Conservation (phyloP, 2,329 filamentous ascomycete genomes). For the Chrysoporthe puriensis region DNA sequence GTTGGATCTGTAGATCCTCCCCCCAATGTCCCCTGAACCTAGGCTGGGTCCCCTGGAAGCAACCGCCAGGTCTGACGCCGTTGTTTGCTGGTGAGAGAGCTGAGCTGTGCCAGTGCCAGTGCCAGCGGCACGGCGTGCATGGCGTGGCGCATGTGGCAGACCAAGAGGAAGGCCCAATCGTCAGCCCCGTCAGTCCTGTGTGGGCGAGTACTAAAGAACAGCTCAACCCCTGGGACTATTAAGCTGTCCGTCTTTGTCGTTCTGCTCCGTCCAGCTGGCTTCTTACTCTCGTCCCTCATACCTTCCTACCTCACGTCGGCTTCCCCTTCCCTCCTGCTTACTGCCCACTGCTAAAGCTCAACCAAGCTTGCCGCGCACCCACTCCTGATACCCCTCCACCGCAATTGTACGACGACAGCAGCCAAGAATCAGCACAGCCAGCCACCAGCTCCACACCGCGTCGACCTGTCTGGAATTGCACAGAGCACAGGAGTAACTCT, state of each 20-base stretch:
- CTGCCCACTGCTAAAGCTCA: neutral
- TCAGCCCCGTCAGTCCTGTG: slow-evolving; percentile 13
- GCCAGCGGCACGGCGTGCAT: neutral
- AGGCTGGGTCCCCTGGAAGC: slow-evolving; percentile 15
- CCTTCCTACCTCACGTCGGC: slow-evolving; percentile 14
- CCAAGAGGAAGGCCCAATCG: slow-evolving; percentile 17
- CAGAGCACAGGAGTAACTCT: slow-evolving; percentile 23
- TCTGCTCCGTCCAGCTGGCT: slow-evolving; percentile 24
- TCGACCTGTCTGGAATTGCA: slow-evolving; percentile 9
- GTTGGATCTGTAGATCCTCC: slow-evolving; percentile 20
- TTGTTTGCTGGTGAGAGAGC: slow-evolving; percentile 12
- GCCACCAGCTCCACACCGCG: neutral
- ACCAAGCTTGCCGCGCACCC: neutral
- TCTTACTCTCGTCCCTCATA: slow-evolving; percentile 21
- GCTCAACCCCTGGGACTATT: slow-evolving; percentile 26
- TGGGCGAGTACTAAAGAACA: slow-evolving; percentile 28
- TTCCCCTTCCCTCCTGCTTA: slow-evolving; percentile 16
- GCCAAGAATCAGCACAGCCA: neutral
- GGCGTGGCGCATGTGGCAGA: slow-evolving; percentile 14
- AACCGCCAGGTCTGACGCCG: slow-evolving; percentile 12
- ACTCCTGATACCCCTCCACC: slow-evolving; percentile 28
- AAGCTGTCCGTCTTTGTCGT: neutral
- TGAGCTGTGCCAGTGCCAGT: neutral
- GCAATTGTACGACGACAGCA: slow-evolving; percentile 22
- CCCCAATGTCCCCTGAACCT: slow-evolving; percentile 15